Conservation (phyloP, 768 basidiomycete species). For the Tricholomella constricta region DNA sequence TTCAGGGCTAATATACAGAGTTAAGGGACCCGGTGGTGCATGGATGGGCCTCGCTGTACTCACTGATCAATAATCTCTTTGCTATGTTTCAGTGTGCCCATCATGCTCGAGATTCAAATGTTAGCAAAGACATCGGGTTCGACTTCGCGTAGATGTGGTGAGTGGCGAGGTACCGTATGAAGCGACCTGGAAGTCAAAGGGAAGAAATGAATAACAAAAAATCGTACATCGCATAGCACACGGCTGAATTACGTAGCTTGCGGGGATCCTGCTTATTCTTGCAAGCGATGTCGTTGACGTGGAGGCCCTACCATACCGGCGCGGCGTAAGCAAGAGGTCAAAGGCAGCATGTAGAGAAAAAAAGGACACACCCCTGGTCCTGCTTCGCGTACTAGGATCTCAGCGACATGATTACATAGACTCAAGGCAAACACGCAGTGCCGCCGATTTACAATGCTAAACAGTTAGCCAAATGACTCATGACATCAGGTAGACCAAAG, state of each 20-base stretch:
- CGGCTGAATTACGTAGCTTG: slow-evolving; percentile 29
- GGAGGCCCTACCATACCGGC: slow-evolving; percentile 29
- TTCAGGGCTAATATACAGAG: slow-evolving; percentile 10
- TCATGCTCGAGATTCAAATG: slow-evolving; percentile 32
- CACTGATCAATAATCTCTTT: slow-evolving; percentile 24
- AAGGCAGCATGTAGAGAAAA: not conserved
- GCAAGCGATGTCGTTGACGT: slow-evolving; percentile 32
- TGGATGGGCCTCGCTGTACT: not conserved
- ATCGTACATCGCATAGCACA: not conserved
- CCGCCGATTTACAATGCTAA: slow-evolving; percentile 28
- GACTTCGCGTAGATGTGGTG: slow-evolving; percentile 27
- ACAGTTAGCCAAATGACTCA: not conserved
- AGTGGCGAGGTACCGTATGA: slow-evolving; percentile 12
- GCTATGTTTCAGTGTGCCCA: slow-evolving; percentile 29
- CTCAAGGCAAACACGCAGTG: slow-evolving; percentile 29
- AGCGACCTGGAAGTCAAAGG: slow-evolving; percentile 1
- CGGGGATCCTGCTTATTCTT: slow-evolving; percentile 24
- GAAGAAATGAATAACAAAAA: not conserved
- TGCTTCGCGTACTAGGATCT: slow-evolving; percentile 37
- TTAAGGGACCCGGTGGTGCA: not conserved
- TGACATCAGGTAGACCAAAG: not conserved
- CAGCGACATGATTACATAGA: no score
- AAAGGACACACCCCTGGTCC: slow-evolving; percentile 25
- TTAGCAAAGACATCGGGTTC: slow-evolving; percentile 33
- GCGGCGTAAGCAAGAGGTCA: not conserved